phyloP scores from a whole-genome alignment of 139 green algal species.

The Dunaliella primolecta region DNA sequence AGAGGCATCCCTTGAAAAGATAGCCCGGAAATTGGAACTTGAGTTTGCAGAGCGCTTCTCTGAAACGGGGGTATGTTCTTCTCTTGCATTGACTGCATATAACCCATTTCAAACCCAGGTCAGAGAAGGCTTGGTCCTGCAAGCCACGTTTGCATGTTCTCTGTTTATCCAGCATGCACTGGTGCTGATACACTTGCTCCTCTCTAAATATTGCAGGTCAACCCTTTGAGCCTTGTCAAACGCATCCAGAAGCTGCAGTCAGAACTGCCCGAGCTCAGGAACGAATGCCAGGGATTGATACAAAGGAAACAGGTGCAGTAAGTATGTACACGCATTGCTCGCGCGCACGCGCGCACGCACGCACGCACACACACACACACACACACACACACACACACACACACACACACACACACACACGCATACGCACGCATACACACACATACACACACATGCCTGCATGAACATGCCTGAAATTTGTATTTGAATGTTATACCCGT shows the following conservation, averaged over 20 bases:
- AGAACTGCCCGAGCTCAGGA: background rate
- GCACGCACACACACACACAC: background rate
- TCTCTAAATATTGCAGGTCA: too few species aligned
- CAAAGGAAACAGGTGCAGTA: slow-evolving; percentile 1
- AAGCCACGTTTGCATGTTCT: too few species aligned
- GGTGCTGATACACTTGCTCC: too few species aligned
- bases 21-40: slow-evolving; percentile 1
- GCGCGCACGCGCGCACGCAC: background rate
- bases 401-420: too few species aligned
- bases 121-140: too few species aligned
- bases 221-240: slow-evolving; percentile 1
- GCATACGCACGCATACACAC: too few species aligned
- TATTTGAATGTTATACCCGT: too few species aligned
- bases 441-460: too few species aligned
- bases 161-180: too few species aligned
- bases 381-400: too few species aligned
- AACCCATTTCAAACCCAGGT: background rate
- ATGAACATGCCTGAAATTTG: too few species aligned
- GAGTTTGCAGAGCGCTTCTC: slow-evolving; percentile 2
- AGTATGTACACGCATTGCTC: background rate
- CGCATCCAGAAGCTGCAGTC: slow-evolving; percentile 9
- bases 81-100: background rate
- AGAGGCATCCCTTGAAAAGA: background rate
- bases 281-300: slow-evolving; percentile 6
- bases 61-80: background rate